A percentile compares a stretch with the other conserved stretches of the same genome.
These are phyloP conservation scores for Canavalia gladiata DNA, from an alignment of 306 rosid genomes.

Conservation along the genomic window DNA sequence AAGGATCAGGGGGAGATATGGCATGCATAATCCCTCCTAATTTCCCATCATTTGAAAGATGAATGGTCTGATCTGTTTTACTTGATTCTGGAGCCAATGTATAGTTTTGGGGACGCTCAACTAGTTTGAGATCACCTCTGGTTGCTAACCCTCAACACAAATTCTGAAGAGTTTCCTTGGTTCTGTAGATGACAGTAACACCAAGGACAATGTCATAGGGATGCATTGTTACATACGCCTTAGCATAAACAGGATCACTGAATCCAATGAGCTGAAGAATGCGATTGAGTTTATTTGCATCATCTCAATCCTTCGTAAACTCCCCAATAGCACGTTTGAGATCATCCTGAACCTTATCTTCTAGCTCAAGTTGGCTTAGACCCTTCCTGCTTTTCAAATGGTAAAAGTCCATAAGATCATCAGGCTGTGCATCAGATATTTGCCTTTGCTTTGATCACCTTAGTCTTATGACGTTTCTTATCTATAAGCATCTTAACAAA, in stretches of 20 bases:
- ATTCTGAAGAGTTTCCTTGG: conserved; percentile 97
- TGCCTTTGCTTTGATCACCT: conserved; percentile 90
- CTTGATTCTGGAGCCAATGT: conserved; percentile 97
- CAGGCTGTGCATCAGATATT: conserved; percentile 92
- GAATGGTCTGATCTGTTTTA: conserved; percentile 64
- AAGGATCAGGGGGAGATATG: too few relatives aligned
- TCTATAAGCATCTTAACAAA: conserved; percentile 96
- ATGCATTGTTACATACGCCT: conserved; percentile 96
- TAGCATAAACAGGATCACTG: conserved; percentile 99
- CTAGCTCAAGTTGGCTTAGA: conserved; percentile 99
- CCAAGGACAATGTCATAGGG: conserved; percentile 97
- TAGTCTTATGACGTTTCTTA: conserved; percentile 84
- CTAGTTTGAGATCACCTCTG: conserved; percentile 99
- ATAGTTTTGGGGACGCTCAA: conserved; percentile 97
- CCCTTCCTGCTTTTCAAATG: conserved; percentile 99
- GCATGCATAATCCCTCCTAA: too few relatives aligned
- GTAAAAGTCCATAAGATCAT: conserved; percentile 96
- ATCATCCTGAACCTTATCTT: conserved; percentile 98
- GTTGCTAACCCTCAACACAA: conserved; percentile 98
- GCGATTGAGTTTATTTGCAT: conserved; percentile 92
- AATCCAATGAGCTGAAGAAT: conserved; percentile 99
- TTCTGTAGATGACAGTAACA: conserved; percentile 95
- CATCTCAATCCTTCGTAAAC: conserved; percentile 90
- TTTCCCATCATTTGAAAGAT: too few relatives aligned
- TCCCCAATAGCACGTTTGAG: conserved; percentile 99